Conservation (phyloP, 1,284 basidiomycete species). For the Coniferiporia sulphurascens region DNA sequence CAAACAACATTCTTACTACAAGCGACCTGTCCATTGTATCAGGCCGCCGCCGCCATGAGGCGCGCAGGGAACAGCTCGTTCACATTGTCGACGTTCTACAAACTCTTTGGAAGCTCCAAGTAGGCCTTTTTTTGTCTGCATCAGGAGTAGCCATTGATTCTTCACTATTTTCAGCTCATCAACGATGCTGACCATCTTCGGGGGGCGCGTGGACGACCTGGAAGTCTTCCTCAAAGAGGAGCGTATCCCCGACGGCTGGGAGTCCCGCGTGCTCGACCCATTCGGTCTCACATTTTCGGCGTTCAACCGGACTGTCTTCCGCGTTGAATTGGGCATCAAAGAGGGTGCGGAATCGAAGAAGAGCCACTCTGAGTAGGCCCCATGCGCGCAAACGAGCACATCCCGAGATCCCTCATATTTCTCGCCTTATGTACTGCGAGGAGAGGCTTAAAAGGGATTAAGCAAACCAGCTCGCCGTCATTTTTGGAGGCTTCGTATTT, state of each 20-base stretch:
- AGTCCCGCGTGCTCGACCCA: constrained; percentile 47
- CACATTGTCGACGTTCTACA: constrained; percentile 44
- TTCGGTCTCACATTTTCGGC: constrained; percentile 53
- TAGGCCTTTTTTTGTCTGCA: constrained; percentile 33
- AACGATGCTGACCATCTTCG: constrained; percentile 58
- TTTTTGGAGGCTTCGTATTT: background rate
- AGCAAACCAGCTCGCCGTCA: background rate
- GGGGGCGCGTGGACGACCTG: constrained; percentile 54
- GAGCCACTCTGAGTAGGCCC: background rate
- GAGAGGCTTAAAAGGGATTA: too few relatives aligned
- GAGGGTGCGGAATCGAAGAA: background rate
- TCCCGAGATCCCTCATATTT: too few relatives aligned
- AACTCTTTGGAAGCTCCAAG: constrained; percentile 64
- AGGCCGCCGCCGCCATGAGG: constrained; percentile 53
- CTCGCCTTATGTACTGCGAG: too few relatives aligned
- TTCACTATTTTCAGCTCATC: constrained; percentile 38
- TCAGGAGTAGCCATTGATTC: background rate
- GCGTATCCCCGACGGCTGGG: constrained; percentile 64
- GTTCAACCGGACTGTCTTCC: constrained; percentile 53
- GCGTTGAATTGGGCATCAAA: constrained; percentile 44
- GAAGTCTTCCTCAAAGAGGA: constrained; percentile 56
- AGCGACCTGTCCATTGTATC: constrained; percentile 54
- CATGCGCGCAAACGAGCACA: background rate
- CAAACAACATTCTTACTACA: constrained; percentile 45
- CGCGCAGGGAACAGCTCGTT: constrained; percentile 51